These are phyloP conservation scores for Hippophae gyantsensis DNA, from an alignment of 306 rosid species.

Conservation along the genomic window DNA sequence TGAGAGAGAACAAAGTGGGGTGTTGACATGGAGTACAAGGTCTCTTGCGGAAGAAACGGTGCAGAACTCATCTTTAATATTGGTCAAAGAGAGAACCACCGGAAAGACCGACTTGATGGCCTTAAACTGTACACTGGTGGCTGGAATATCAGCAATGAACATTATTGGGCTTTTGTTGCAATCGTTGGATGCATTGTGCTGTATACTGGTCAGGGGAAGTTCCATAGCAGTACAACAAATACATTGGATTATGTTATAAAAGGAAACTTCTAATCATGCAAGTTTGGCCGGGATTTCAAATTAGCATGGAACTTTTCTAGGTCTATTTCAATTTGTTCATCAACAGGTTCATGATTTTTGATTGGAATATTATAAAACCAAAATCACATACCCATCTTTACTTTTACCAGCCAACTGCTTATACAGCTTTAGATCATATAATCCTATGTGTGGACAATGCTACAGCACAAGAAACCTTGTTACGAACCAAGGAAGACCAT, in stretches of 20 bases:
- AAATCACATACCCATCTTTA: too few species aligned
- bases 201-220: slow-evolving; percentile 64
- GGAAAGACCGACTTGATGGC: slow-evolving; percentile 40
- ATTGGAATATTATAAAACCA: too few species aligned
- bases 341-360: too few species aligned
- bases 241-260: slow-evolving; percentile 49
- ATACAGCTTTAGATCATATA: slow-evolving; percentile 69
- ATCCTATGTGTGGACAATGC: slow-evolving; percentile 68
- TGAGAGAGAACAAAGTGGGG: slow-evolving; percentile 13
- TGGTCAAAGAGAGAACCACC: slow-evolving; percentile 46
- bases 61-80: slow-evolving; percentile 35
- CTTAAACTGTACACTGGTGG: slow-evolving; percentile 52
- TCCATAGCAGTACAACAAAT: slow-evolving; percentile 40
- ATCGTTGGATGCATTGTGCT: slow-evolving; percentile 38
- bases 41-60: slow-evolving; percentile 19
- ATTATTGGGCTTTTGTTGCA: slow-evolving; percentile 35
- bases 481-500: slow-evolving; percentile 25
- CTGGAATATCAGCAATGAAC: slow-evolving; percentile 53
- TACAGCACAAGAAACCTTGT: slow-evolving; percentile 35
- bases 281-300: too few species aligned
- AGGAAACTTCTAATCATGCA: too few species aligned
- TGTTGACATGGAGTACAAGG: slow-evolving; percentile 37
- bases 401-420: slow-evolving; percentile 29
- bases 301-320: too few species aligned
- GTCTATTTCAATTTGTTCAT: too few species aligned